Evolutionary conservation across 148 eudicot genomes (phyloP).

Genomic region (Camellia granthamiana): DNA sequence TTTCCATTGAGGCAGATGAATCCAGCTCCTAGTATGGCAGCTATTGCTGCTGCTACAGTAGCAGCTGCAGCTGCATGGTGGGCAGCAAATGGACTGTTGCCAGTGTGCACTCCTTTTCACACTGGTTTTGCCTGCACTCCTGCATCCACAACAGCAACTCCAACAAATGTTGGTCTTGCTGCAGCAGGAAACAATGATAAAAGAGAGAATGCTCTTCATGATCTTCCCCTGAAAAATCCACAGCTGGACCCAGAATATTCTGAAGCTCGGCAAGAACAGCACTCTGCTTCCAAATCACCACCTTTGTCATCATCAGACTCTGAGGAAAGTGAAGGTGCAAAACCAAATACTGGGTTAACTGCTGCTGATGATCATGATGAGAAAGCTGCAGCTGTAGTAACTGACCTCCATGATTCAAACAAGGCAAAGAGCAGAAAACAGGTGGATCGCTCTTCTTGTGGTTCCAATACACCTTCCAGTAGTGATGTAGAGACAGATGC

Average conservation of each 20-base stretch:
- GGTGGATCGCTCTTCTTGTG: slow-evolving; percentile 94
- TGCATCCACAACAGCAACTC: slow-evolving; percentile 30
- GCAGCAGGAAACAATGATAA: slow-evolving; percentile 28
- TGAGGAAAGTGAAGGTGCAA: slow-evolving; percentile 43
- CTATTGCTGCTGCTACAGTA: slow-evolving; percentile 86
- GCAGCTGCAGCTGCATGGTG: slow-evolving; percentile 99
- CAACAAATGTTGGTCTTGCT: slow-evolving; percentile 28
- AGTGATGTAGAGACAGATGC: slow-evolving; percentile 93
- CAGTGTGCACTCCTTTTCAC: slow-evolving; percentile 57
- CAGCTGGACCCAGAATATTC: slow-evolving; percentile 43
- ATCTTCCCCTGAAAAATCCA: slow-evolving; percentile 40
- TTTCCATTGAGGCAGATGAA: slow-evolving; percentile 40
- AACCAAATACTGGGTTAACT: slow-evolving; percentile 29
- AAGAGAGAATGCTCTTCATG: slow-evolving; percentile 40
- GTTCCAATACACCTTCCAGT: slow-evolving; percentile 88
- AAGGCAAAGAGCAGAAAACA: slow-evolving; percentile 52
- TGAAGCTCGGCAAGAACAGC: slow-evolving; percentile 45
- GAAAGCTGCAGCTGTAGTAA: slow-evolving; percentile 25
- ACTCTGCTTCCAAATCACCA: slow-evolving; percentile 44
- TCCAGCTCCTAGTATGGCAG: slow-evolving; percentile 69
- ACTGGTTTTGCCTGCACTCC: slow-evolving; percentile 48
- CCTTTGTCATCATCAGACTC: slow-evolving; percentile 49
- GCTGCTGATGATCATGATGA: slow-evolving; percentile 34
- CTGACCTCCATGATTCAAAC: slow-evolving; percentile 48
- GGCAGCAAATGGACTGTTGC: slow-evolving; percentile 85